Percentiles rank a stretch among this genome's conserved stretches.
phyloP scores from a whole-genome alignment of 495 filamentous ascomycete genomes.

The Tetracladium setigerum region DNA sequence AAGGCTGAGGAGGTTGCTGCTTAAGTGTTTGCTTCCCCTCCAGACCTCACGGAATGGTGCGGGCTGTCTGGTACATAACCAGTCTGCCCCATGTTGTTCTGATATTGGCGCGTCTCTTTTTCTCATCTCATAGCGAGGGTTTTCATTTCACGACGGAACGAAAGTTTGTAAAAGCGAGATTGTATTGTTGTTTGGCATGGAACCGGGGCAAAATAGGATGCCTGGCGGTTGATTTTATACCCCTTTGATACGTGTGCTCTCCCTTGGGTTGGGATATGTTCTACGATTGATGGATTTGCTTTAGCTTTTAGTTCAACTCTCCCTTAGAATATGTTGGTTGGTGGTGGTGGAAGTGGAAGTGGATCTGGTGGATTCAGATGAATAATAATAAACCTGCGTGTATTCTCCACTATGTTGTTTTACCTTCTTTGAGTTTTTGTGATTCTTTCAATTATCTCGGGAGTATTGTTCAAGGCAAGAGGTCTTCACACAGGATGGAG shows the following conservation, averaged over 20 bases:
- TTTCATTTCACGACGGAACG: neutral
- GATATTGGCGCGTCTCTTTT: too few relatives aligned
- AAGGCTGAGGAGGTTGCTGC: constrained; percentile 13
- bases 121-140: too few relatives aligned
- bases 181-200: neutral
- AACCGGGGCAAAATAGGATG: neutral
- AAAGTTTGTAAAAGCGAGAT: neutral
- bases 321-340: neutral
- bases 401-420: too few relatives aligned
- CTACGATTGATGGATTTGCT: neutral
- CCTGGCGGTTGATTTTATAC: neutral
- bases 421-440: too few relatives aligned
- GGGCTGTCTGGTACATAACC: neutral
- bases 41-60: neutral
- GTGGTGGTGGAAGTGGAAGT: neutral
- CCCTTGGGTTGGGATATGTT: neutral
- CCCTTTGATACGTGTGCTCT: neutral
- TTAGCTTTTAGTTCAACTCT: neutral
- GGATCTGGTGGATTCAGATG: neutral
- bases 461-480: too few relatives aligned
- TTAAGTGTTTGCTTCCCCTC: neutral
- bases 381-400: too few relatives aligned
- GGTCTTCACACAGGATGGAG: too few relatives aligned
- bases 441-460: too few relatives aligned
- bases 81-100: too few relatives aligned